These are phyloP conservation scores for Saccharomyces hybrid DNA, from an alignment of 1,139 yeast species.

Conservation along the genomic window DNA sequence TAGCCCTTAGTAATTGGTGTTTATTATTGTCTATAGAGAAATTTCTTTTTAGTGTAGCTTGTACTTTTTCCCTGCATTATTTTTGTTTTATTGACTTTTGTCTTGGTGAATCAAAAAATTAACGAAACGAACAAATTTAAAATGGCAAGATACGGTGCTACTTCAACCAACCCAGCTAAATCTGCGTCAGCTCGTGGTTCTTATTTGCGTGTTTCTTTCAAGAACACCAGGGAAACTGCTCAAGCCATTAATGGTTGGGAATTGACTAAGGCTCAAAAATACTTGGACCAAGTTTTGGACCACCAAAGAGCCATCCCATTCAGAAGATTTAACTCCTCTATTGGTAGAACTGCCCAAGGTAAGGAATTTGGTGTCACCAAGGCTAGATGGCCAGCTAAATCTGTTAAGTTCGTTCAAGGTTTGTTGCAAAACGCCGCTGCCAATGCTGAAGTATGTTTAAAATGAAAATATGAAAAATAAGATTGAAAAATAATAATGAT, in stretches of 20 bases:
- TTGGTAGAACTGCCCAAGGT: conserved; percentile 99
- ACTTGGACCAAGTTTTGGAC: conserved; percentile 93
- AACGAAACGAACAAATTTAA: conserved; percentile 16
- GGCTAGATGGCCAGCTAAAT: conserved; percentile 99
- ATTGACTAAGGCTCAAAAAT: conserved; percentile 88
- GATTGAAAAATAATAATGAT: neutral
- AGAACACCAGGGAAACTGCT: conserved; percentile 99
- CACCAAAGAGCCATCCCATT: conserved; percentile 99
- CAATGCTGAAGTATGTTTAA: conserved; percentile 71
- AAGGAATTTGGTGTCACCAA: conserved; percentile 99
- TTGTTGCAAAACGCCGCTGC: conserved; percentile 96
- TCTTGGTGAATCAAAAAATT: neutral
- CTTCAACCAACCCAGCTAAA: conserved; percentile 98
- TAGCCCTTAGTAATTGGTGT: neutral
- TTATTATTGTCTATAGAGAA: neutral
- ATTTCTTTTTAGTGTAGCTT: neutral
- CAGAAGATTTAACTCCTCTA: conserved; percentile 94
- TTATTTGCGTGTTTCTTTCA: conserved; percentile 98
- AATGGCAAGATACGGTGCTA: conserved; percentile 96
- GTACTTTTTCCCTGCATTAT: neutral
- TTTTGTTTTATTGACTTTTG: neutral
- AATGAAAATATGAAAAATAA: neutral
- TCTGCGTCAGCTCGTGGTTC: conserved; percentile 99
- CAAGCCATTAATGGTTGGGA: conserved; percentile 98
- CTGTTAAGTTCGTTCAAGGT: conserved; percentile 91